phyloP scores from a whole-genome alignment of 257 asterid genomes.

The Perilla frutescens region DNA sequence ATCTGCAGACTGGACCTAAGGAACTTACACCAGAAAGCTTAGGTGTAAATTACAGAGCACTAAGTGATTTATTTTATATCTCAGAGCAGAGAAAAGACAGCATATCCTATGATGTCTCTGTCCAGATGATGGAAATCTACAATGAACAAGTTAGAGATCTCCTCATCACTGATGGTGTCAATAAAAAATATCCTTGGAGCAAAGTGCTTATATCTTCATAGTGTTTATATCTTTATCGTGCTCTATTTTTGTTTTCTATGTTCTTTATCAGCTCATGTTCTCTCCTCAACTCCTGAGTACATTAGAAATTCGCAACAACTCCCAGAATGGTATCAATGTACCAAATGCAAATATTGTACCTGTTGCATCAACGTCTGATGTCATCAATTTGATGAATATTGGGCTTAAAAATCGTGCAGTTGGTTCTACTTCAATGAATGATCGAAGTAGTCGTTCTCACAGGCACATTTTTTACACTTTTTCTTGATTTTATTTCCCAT shows the following conservation, averaged over 20 bases:
- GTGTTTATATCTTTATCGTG: slow-evolving; percentile 6
- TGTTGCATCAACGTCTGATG: slow-evolving; percentile 71
- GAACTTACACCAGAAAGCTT: slow-evolving; percentile 64
- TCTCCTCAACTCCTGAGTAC: slow-evolving; percentile 59
- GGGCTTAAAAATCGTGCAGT: slow-evolving; percentile 86
- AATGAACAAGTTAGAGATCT: slow-evolving; percentile 95
- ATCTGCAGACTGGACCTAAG: slow-evolving; percentile 74
- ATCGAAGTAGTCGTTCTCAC: slow-evolving; percentile 88
- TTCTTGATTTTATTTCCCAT: background rate
- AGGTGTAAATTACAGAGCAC: slow-evolving; percentile 86
- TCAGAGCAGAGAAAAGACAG: slow-evolving; percentile 80
- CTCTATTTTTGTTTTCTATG: background rate
- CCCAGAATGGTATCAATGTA: slow-evolving; percentile 64
- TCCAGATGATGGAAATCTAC: slow-evolving; percentile 95
- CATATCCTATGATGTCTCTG: slow-evolving; percentile 66
- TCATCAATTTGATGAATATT: slow-evolving; percentile 70
- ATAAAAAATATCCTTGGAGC: slow-evolving; percentile 67
- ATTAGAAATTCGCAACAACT: slow-evolving; percentile 67
- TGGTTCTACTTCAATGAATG: slow-evolving; percentile 74
- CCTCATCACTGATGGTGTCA: slow-evolving; percentile 65
- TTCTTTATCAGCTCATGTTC: slow-evolving; percentile 1
- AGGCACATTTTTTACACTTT: slow-evolving; percentile 47
- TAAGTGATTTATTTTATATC: slow-evolving; percentile 72
- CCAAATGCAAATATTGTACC: slow-evolving; percentile 77
- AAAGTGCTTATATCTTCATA: slow-evolving; percentile 24